Evolutionary conservation across 371 early-diverging fungal species (phyloP).

Genomic region (Mortierella sp.): DNA sequence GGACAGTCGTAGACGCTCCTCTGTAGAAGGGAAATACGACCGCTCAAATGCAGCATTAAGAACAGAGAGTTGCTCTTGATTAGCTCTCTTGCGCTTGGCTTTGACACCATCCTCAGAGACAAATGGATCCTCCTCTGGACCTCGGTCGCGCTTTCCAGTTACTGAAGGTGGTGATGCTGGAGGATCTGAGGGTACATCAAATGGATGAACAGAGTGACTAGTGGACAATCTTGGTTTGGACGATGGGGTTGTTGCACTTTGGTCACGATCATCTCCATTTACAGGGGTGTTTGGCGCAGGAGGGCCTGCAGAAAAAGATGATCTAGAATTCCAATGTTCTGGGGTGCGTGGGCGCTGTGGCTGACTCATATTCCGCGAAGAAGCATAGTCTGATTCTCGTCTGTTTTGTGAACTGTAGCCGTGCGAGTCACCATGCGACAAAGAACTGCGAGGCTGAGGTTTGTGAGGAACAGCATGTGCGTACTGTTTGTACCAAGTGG

Average conservation of each 20-base stretch:
- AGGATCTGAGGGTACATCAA: conserved; percentile 21
- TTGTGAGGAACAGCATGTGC: conserved; percentile 34
- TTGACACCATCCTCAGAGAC: conserved; percentile 57
- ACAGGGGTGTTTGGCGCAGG: not conserved
- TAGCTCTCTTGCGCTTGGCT: conserved; percentile 72
- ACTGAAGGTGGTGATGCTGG: conserved; percentile 9
- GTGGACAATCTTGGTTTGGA: conserved; percentile 8
- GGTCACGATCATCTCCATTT: not conserved
- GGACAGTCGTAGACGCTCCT: conserved; percentile 86
- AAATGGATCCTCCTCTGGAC: conserved; percentile 24
- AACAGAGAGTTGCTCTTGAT: conserved; percentile 64
- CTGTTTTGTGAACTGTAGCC: conserved; percentile 6
- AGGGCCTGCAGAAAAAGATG: conserved; percentile 4
- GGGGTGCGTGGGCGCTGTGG: conserved; percentile 4
- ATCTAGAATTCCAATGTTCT: conserved; percentile 16
- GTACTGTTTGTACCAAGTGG: conserved; percentile 50
- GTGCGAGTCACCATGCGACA: conserved; percentile 17
- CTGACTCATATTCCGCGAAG: not conserved
- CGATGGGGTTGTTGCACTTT: not conserved
- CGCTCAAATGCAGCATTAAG: conserved; percentile 67
- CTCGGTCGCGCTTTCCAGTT: conserved; percentile 30
- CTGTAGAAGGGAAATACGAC: conserved; percentile 78
- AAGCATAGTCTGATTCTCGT: conserved; percentile 22
- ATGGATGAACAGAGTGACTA: conserved; percentile 45
- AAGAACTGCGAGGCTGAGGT: conserved; percentile 20